A percentile compares a stretch with the other conserved stretches of the same genome.
Conservation (phyloP, 1,139 yeast genomes). For the Saccharomyces hybrid region DNA sequence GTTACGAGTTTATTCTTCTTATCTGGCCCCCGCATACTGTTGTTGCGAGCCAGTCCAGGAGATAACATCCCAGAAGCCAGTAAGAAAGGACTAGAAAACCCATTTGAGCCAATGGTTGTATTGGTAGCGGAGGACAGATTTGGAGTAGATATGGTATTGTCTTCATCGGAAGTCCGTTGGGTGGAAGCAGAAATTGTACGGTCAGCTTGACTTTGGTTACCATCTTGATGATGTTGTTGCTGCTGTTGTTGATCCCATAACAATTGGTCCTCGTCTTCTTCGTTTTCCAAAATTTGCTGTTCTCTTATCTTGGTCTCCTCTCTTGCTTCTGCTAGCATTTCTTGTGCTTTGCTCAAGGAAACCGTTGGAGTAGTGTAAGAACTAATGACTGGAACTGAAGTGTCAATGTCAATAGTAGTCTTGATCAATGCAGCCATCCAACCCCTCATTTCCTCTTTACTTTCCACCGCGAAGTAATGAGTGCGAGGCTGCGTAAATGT, state of each 20-base stretch:
- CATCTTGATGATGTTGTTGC: not conserved
- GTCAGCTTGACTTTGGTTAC: not conserved
- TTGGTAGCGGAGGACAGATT: slow-evolving; percentile 5
- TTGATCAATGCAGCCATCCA: slow-evolving; percentile 96
- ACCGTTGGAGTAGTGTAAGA: slow-evolving; percentile 94
- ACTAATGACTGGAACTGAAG: slow-evolving; percentile 84
- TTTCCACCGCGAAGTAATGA: slow-evolving; percentile 92
- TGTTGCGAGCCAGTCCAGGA: slow-evolving; percentile 32
- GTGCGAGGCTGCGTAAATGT: slow-evolving; percentile 95
- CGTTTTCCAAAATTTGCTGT: slow-evolving; percentile 29
- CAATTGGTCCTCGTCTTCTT: slow-evolving; percentile 6
- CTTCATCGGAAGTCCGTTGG: slow-evolving; percentile 5
- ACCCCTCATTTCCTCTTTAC: slow-evolving; percentile 80
- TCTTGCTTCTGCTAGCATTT: slow-evolving; percentile 70
- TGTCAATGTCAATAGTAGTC: slow-evolving; percentile 94
- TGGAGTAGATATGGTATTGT: slow-evolving; percentile 5
- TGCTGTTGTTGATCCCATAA: slow-evolving; percentile 8
- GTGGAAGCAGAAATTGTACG: not conserved
- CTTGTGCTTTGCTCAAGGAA: slow-evolving; percentile 78
- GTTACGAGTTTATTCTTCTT: slow-evolving; percentile 1
- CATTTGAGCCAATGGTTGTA: slow-evolving; percentile 26
- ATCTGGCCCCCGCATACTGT: slow-evolving; percentile 5
- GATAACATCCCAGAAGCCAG: slow-evolving; percentile 51
- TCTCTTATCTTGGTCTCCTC: slow-evolving; percentile 61
- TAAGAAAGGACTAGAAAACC: slow-evolving; percentile 55